Conservation (phyloP, 768 basidiomycete species). For the Porpolomopsis calyptriformis region DNA sequence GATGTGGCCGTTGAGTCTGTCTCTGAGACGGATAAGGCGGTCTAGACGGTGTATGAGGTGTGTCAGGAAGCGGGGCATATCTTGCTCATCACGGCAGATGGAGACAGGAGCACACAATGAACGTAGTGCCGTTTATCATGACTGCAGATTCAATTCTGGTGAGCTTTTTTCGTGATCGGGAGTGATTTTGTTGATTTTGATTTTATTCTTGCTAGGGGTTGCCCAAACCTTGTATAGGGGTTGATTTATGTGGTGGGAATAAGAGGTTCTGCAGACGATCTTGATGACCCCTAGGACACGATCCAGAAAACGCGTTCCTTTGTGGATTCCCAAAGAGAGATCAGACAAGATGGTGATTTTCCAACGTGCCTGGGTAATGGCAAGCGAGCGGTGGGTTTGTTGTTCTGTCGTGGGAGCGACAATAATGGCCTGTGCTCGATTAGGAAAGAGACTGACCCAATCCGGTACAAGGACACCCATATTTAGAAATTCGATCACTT, state of each 20-base stretch:
- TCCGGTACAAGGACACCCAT: too few species aligned
- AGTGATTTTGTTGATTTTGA: not conserved
- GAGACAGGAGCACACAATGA: conserved; percentile 89
- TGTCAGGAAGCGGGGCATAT: conserved; percentile 80
- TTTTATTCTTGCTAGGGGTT: conserved; percentile 34
- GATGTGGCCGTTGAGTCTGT: conserved; percentile 88
- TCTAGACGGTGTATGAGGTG: conserved; percentile 78
- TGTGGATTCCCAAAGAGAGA: too few species aligned
- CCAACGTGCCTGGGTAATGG: too few species aligned
- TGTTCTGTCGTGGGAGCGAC: too few species aligned
- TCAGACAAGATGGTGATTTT: too few species aligned
- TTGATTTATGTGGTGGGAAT: not conserved
- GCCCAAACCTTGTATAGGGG: conserved; percentile 34
- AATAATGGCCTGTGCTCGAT: too few species aligned
- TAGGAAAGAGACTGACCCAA: too few species aligned
- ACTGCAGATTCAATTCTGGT: conserved; percentile 61
- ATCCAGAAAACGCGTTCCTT: too few species aligned
- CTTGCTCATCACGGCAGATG: conserved; percentile 82
- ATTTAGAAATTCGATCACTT: too few species aligned
- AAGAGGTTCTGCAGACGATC: not conserved
- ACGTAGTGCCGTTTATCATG: conserved; percentile 85
- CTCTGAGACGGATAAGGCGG: conserved; percentile 78
- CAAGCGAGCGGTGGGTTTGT: too few species aligned
- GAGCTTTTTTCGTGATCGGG: conserved; percentile 7
- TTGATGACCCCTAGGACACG: too few species aligned